Evolutionary conservation across 768 basidiomycete species (phyloP), one percentile per base, ranked within the genome.

Genomic region (Stropharia rugosoannulata): DNA sequence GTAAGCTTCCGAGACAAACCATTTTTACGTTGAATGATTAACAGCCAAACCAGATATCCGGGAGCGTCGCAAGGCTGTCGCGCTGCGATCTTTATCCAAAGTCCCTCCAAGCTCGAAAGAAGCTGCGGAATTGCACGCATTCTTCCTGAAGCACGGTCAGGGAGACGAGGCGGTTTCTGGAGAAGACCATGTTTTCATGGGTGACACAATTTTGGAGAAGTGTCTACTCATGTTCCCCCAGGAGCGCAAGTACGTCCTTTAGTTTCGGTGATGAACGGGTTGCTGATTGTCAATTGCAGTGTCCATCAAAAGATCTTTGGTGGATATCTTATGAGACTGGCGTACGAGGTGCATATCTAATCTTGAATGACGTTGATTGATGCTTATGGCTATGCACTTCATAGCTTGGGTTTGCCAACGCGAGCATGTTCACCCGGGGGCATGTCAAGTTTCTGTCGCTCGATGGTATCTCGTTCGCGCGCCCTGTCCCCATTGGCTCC

Each of bases 281-380:
- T 44, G 15, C 43, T 44, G n/a, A 48, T 47, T 4, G 36, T 10
- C 13, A 10, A n/a, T 36, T 41, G 57, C 48, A 90, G 88, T 59
- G 79, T 93, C 3, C 91, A 93, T 65, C 85, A 87, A 55, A 93
- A 93, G 67, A 76, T 93, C 12, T 94, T 93, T 62, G 90, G 90
- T 67, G 90, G 90, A 63, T 80, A 80, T 57, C 63, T 82, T 43
- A 82, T 82, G 78, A 66, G 90, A 16, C 73, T 90, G 35, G 90
- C 87, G 2, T 87, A 89, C 62, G 89, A 90, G 73, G 85, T 85
- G 53, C 48, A 68, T 56, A 37, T 13, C n/a, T 5, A 43, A 43
- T 7, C 39, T n/a, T 35, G 36, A 12, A 38, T 19, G 19, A 19
- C 37, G 3, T 5, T 44, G 11, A 35, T 51, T 44, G 27, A 32